These are phyloP conservation scores for Colletotrichum sojae DNA, from an alignment of 2,329 filamentous ascomycete species.

Conservation along the genomic window DNA sequence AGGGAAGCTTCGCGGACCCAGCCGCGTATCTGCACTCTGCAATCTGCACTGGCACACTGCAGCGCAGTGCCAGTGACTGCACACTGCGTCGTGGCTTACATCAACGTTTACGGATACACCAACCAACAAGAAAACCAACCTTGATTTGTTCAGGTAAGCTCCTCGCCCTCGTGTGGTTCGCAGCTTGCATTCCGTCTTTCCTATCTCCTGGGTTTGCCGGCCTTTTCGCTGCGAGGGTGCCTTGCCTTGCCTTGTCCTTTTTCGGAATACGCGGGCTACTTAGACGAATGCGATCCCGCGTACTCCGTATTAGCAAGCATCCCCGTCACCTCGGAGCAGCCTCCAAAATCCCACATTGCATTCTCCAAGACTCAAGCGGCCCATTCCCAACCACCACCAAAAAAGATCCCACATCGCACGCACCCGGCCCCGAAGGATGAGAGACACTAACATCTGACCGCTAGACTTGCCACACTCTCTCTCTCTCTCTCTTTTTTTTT, in stretches of 20 bases:
- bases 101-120: neutral
- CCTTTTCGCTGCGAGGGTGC: constrained; percentile 1
- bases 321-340: neutral
- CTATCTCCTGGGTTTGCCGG: neutral
- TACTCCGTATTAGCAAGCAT: constrained; percentile 20
- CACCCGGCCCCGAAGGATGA: neutral
- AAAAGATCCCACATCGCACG: neutral
- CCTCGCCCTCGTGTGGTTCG: neutral
- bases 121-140: too few relatives aligned
- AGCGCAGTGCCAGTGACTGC: neutral
- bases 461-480: constrained; percentile 1
- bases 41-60: constrained; percentile 2
- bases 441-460: constrained; percentile 17
- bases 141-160: neutral
- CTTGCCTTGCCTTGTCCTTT: constrained; percentile 7
- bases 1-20: constrained; percentile 31
- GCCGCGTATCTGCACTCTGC: constrained; percentile 17
- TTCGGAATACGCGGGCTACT: constrained; percentile 32
- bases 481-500: neutral
- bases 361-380: neutral
- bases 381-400: constrained; percentile 35
- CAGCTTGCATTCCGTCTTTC: neutral
- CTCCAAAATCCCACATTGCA: neutral
- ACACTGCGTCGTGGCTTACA: neutral
- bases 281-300: constrained; percentile 31